Base-by-base conservation (phyloP, 345 rosid genomes). In the Viola odorata region DNA sequence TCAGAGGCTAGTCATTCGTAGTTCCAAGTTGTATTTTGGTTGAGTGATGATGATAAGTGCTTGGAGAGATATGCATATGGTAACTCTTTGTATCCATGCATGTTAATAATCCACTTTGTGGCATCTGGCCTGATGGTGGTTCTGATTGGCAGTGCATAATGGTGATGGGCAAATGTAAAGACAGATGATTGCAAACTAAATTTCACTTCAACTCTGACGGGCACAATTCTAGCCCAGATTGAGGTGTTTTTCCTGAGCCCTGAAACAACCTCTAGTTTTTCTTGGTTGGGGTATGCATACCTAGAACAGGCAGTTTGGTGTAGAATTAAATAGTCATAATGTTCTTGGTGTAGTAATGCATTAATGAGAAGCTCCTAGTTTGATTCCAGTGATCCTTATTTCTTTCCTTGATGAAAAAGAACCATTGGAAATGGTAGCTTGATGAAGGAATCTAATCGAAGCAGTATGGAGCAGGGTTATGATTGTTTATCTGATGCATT, bases 121-220 rank as follows among this genome's bases (percentile, higher is more conserved):
- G 70, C 63, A 48, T 67, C 53, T 66, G 77, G 67, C 69, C 70
- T 63, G 68, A 73, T 73, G 75, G 72, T 51, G 17, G 67, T 73
- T 73, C 62, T 77, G 65, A 73, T 73, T 69, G 67, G 71, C 75
- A 69, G 78, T 63, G 69, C 64, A 47, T 55, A 60, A 16, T 67
- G 73, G 64, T 69, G 81, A 48, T 67, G 65, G 64, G 60, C 68
- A 66, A 57, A 68, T 54, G 47, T 59, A 70, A 48, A 37, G 66
- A 48, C 66, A 55, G 61, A 66, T 73, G 68, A 53, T 56, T 67
- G 64, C 75, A 39, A 52, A 48, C 58, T 55, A 42, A 44, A 66
- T 52, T 58, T 52, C 70, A 51, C 57, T 45, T 57, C 64, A 60
- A 36, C 40, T 67, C 10, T 53, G 44, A 44, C 52, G 59, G 59